Conservation (phyloP, 1,284 basidiomycete species). For the Pascua guehoae region DNA sequence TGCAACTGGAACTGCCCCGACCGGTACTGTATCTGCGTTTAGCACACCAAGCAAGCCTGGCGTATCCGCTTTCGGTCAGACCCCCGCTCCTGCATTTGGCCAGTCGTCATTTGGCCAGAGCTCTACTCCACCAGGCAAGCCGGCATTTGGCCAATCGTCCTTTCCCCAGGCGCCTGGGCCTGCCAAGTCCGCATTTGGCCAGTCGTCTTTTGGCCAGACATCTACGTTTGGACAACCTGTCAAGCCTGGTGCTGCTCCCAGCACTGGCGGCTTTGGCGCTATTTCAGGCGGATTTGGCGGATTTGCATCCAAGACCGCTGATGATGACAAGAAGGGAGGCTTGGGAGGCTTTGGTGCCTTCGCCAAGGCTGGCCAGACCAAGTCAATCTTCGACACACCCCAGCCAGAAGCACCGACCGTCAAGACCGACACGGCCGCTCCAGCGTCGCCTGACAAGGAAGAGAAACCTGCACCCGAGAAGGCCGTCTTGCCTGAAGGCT, state of each 20-base stretch:
- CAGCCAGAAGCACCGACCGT: constrained; percentile 1
- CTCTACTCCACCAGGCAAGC: constrained; percentile 5
- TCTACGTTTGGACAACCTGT: constrained; percentile 23
- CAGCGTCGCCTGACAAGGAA: neutral
- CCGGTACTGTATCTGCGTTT: neutral
- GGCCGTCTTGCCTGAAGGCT: constrained; percentile 1
- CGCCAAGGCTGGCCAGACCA: constrained; percentile 1
- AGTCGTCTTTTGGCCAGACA: constrained; percentile 22
- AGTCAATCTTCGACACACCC: constrained; percentile 17
- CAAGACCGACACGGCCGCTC: neutral
- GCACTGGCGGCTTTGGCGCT: constrained; percentile 6
- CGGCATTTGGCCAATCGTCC: constrained; percentile 9
- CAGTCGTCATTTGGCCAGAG: constrained; percentile 22
- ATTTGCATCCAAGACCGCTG: constrained; percentile 25
- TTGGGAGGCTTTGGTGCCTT: constrained; percentile 29
- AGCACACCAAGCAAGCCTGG: constrained; percentile 9
- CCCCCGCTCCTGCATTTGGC: constrained; percentile 5
- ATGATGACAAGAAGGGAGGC: neutral
- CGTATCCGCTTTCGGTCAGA: neutral
- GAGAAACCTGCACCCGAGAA: neutral
- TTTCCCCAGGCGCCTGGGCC: constrained; percentile 22
- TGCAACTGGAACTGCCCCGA: neutral
- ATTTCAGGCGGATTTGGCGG: constrained; percentile 42
- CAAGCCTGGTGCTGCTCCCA: neutral
- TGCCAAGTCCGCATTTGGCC: constrained; percentile 4